Percentiles rank a stretch among this genome's conserved stretches.
These are phyloP conservation scores for Trametes cubensis DNA, from an alignment of 768 basidiomycete species.

Conservation along the genomic window DNA sequence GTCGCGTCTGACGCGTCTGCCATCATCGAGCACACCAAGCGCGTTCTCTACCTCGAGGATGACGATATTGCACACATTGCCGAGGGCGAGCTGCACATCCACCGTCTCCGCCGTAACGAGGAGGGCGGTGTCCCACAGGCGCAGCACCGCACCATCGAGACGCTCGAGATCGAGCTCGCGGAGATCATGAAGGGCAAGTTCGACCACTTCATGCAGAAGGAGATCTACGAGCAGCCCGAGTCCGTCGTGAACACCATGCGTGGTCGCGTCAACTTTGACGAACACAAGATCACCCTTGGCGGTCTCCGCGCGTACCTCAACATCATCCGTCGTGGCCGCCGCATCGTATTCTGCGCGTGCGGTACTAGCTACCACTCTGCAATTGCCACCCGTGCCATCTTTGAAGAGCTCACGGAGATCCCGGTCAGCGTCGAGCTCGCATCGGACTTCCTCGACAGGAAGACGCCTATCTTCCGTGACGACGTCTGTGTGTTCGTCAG, in stretches of 20 bases:
- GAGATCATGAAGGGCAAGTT: conserved; percentile 99
- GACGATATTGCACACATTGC: conserved; percentile 98
- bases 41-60: conserved; percentile 97
- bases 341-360: conserved; percentile 97
- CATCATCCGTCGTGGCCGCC: conserved; percentile 91
- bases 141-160: conserved; percentile 92
- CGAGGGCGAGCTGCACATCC: conserved; percentile 97
- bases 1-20: conserved; percentile 97
- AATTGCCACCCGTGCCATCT: conserved; percentile 94
- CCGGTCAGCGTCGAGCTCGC: conserved; percentile 97
- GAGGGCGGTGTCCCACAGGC: conserved; percentile 60
- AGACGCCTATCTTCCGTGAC: conserved; percentile 99
- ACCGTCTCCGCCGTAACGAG: conserved; percentile 92
- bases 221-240: conserved; percentile 98
- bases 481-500: conserved; percentile 96
- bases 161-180: conserved; percentile 97
- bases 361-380: conserved; percentile 98
- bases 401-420: conserved; percentile 98
- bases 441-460: conserved; percentile 97
- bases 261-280: conserved; percentile 98
- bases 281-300: conserved; percentile 87
- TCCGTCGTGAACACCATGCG: conserved; percentile 99
- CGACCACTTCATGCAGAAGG: conserved; percentile 99
- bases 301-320: conserved; percentile 94
- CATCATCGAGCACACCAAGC: conserved; percentile 98